Evolutionary conservation across 2,329 filamentous ascomycete species (phyloP), one percentile per base, ranked within the genome.

Genomic region (Trichothecium roseum): DNA sequence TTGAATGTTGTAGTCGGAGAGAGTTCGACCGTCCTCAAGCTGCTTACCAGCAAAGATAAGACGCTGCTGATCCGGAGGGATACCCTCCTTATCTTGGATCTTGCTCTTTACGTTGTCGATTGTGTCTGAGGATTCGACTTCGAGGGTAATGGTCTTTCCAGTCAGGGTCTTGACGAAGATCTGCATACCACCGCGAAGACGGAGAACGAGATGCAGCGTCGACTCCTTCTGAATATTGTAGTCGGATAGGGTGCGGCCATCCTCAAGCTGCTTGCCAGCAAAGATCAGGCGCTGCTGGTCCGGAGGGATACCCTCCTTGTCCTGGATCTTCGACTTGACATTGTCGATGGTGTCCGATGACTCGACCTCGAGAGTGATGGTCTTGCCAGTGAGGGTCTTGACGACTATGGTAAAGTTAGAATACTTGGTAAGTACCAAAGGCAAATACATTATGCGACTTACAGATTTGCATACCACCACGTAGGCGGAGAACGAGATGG

Each of bases 21-120:
- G 66, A 22, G 87, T 94, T 39, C 88, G 85, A 45, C 88, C 88
- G 49, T 95, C 88, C 61, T 95, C 88, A 13, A 95, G 74, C 61
- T 95, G 88, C 75, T 95, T 95, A 44, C 88, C 88, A 40, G 88
- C 88, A 51, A 95, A 95, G 61, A 95, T 95, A 44, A 95, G 64
- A 52, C 88, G 88, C 69, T 95, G 88, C 63, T 95, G 88, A 58
- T 95, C 88, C 14, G 88, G 88, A 32, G 88, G 89, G 39, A 96
- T 95, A 31, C 89, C 89, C 64, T 96, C 88, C 77, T 96, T 95
- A 56, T 96, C 89, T 63, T 96, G 89, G 37, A 95, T 96, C 77
- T 95, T 96, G 37, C 73, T 78, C 78, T 95, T 95, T 32, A 95
- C 88, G 44, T 95, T 94, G 69, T 94, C 87, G 59, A 94, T 94